Evolutionary conservation across 2,329 filamentous ascomycete species (phyloP), one percentile per base, ranked within the genome.

Genomic region (Microdochium paspali): DNA sequence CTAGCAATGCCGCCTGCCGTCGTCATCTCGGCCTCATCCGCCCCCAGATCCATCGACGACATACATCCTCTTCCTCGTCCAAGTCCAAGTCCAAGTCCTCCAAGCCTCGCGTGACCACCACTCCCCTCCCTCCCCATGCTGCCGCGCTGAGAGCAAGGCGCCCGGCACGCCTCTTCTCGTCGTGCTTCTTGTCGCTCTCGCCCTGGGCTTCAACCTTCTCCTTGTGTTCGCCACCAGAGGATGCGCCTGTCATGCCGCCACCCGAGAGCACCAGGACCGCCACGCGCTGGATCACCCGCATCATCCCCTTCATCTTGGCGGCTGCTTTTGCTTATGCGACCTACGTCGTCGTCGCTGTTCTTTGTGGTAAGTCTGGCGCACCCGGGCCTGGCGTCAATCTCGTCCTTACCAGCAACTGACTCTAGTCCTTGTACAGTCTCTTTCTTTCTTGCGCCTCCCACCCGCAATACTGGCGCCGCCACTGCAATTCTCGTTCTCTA

Each of bases 401-500:
- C 40, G 15, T 7, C 6, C 4, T 24, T 18, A 13, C 39, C 46
- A 26, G 35, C 23, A 46, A 47, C 32, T 44, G 9, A 12, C 9
- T 26, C 23, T 4, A 10, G 23, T 53, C 49, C 21, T 3, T 18
- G 18, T n/a, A 21, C 28, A 15, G 5, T 56, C 90, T 88, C 61
- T 76, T 26, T 26, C 23, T 26, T 44, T 20, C 42, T 44, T 13
- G 23, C 42, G n/a, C 23, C 42, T 12, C 18, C 23, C 4, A 15
- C 5, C 23, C 65, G 60, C 66, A 76, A 69, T 60, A 50, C 68
- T 49, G 74, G 77, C 47, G 68, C 81, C 25, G 88, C 82, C 39
- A 76, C 84, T 49, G 80, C 78, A 12, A 77, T 95, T 48, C 71
- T 95, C 42, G 76, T 81, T 24, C 65, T 90, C 23, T 90, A 87